A percentile compares a stretch with the other conserved stretches of the same genome.
phyloP scores from a whole-genome alignment of 2,329 filamentous ascomycete genomes.

The Trichoderma sp. region DNA sequence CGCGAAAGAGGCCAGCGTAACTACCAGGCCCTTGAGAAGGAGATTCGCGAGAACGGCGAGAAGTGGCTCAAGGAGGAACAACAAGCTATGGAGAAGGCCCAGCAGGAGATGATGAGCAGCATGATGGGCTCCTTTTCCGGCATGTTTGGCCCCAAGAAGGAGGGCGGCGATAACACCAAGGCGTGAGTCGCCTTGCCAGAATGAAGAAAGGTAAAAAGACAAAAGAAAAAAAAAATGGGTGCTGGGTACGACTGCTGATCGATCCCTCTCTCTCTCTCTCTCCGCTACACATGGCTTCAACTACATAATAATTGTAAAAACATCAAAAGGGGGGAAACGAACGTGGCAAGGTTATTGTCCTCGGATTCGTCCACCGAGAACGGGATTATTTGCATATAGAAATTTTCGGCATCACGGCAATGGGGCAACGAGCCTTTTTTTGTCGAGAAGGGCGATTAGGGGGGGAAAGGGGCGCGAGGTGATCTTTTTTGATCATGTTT shows the following conservation, averaged over 20 bases:
- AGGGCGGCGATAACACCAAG: conserved; percentile 20
- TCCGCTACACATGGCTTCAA: conserved; percentile 14
- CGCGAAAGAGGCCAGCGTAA: conserved; percentile 86
- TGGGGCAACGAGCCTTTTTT: neutral
- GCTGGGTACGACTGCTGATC: neutral
- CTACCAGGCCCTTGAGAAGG: conserved; percentile 83
- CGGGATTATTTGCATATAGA: conserved; percentile 19
- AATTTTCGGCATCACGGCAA: conserved; percentile 9
- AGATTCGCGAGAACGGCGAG: conserved; percentile 89
- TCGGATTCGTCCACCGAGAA: neutral
- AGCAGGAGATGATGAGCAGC: conserved; percentile 85
- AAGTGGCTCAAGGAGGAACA: conserved; percentile 96
- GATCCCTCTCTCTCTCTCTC: neutral
- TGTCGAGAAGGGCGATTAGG: neutral
- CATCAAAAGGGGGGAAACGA: neutral
- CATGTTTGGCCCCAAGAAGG: conserved; percentile 27
- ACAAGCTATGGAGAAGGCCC: conserved; percentile 79
- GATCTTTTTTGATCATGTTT: neutral
- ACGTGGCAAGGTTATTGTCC: neutral
- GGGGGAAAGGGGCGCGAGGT: neutral
- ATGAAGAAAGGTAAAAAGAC: neutral
- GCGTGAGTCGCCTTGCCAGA: conserved; percentile 14
- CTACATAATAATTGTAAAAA: conserved; percentile 19
- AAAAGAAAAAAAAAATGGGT: neutral
- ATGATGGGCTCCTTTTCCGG: conserved; percentile 74